Evolutionary conservation across 1,284 basidiomycete species (phyloP), one percentile per base, ranked within the genome.

Genomic region (Ustilago trichophora): DNA sequence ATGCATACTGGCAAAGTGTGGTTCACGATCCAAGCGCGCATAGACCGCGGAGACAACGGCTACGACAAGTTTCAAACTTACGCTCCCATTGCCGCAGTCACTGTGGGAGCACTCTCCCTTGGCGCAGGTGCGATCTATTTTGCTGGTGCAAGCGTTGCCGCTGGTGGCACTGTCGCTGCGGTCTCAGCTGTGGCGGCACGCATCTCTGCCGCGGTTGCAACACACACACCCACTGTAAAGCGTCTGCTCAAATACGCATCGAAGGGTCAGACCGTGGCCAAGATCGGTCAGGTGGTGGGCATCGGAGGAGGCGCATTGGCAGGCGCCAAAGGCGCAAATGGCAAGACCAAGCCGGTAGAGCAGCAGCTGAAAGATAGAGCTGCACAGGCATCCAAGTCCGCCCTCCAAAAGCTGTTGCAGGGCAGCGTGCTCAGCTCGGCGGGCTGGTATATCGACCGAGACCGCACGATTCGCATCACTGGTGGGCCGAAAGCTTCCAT

Each of bases 21-120:
- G 70, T 77, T 77, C 54, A 77, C 75, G 37, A 66, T 77, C 26
- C 66, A 77, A 43, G 75, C 73, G 4, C 50, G 71, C 12, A 69
- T 72, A 37, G 72, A 68, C 22, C 56, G 62, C 5, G 70, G 69
- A 10, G 68, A 68, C 35, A 74, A 75, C 21, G 55, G 58, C 6
- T 75, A 75, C 49, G 67, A 69, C 49, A 67, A 59, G 26, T 70
- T 73, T n/a, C 66, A 75, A 15, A 64, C 62, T 8, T 72, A 55
- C 26, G 71, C 73, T 7, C 73, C 75, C 7, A 75, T 74, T 18
- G 71, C 72, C n/a, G 73, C 63, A 3, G 34, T 75, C 29, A 66
- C 75, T 13, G 38, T 77, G 6, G 56, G 56, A 6, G 70, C 56
- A 2, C 49, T 77, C 2, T 60, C 63, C 1, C 46, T 77, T 5